These are phyloP conservation scores for Plenodomus tracheiphilus DNA, from an alignment of 2,329 filamentous ascomycete species.

Conservation along the genomic window DNA sequence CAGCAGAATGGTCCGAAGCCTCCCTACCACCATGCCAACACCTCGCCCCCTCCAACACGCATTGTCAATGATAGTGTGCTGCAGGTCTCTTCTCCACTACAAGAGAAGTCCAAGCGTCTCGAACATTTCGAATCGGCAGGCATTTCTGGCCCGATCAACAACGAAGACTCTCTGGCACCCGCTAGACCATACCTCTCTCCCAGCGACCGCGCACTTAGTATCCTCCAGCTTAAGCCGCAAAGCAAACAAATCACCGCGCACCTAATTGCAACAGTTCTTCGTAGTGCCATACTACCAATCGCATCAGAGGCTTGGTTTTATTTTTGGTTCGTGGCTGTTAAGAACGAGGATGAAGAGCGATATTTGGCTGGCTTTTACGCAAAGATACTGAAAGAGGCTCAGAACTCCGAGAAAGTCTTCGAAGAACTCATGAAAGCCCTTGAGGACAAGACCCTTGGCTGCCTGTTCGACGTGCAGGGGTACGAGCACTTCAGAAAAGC, in stretches of 20 bases:
- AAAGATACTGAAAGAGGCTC: conserved; percentile 3
- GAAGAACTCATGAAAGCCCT: conserved; percentile 10
- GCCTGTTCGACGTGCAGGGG: conserved; percentile 9
- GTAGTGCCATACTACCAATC: not conserved
- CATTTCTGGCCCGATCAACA: no score
- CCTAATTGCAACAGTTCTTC: conserved; percentile 1
- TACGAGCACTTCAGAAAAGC: conserved; percentile 2
- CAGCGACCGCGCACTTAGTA: not conserved
- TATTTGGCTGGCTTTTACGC: conserved; percentile 12
- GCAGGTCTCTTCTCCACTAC: not conserved
- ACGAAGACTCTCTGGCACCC: not conserved
- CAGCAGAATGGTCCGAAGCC: no score
- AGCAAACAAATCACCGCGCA: conserved; percentile 6
- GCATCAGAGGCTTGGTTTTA: conserved; percentile 8
- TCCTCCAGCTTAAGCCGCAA: not conserved
- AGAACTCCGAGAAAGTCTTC: conserved; percentile 5
- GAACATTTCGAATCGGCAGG: not conserved
- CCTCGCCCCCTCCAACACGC: not conserved
- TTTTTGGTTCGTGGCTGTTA: conserved; percentile 21
- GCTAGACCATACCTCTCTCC: not conserved
- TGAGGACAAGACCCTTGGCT: not conserved
- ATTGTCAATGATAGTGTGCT: not conserved
- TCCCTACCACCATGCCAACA: no score
- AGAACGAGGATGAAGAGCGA: conserved; percentile 4
- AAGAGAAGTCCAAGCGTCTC: not conserved